Percentiles rank a stretch among this genome's conserved stretches.
These are phyloP conservation scores for Cylindrotheca closterium DNA, from an alignment of 108 stramenopile genomes.

Conservation along the genomic window DNA sequence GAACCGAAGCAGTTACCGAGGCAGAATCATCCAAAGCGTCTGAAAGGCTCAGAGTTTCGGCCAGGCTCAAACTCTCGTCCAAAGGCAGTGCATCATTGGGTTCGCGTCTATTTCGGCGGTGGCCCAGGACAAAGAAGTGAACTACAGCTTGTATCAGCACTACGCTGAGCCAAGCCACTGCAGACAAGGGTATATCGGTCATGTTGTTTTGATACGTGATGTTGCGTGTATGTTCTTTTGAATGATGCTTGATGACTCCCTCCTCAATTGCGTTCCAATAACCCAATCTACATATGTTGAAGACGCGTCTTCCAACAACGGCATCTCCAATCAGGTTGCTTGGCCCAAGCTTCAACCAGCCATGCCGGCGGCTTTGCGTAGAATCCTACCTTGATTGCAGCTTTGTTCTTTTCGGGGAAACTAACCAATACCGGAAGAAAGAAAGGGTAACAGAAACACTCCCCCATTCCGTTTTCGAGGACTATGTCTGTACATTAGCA, in stretches of 20 bases:
- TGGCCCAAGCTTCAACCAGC: no score
- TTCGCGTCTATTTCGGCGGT: constrained; percentile 11
- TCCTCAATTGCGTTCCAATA: no score
- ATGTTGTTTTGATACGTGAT: constrained; percentile 12
- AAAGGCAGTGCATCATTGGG: constrained; percentile 14
- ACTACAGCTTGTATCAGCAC: constrained; percentile 36
- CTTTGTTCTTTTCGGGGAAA: no score
- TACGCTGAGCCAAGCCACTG: constrained; percentile 40
- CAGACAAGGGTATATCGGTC: constrained; percentile 32
- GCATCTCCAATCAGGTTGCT: no score
- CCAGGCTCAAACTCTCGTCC: constrained; percentile 32
- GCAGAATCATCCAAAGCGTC: constrained; percentile 7
- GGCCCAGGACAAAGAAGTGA: constrained; percentile 36
- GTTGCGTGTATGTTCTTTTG: constrained; percentile 1
- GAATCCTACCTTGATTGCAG: no score
- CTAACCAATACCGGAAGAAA: no score
- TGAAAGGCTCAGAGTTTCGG: constrained; percentile 6
- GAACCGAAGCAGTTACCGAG: not conserved
- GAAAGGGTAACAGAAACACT: no score
- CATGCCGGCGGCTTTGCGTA: no score
- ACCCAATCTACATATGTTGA: no score
- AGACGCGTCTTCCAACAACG: no score
- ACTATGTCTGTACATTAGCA: no score
- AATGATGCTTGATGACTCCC: constrained; percentile 10
- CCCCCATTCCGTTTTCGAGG: no score